Evolutionary conservation across 1,284 basidiomycete genomes (phyloP).

Genomic region (Tilletia horrida): DNA sequence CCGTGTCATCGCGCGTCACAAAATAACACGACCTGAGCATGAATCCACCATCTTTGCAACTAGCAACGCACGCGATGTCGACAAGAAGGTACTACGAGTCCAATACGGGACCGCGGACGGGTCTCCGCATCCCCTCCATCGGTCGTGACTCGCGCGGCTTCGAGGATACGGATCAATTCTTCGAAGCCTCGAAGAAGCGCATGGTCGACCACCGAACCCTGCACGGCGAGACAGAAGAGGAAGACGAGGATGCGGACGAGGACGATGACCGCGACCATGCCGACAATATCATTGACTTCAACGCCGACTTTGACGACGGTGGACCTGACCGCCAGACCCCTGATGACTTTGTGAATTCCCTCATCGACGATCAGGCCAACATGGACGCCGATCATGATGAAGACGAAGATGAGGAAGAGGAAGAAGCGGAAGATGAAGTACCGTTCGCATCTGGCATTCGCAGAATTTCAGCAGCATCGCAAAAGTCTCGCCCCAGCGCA

Average conservation of each 20-base stretch:
- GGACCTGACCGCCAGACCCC: conserved; percentile 14
- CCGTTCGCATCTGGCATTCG: conserved; percentile 5
- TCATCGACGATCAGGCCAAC: not conserved
- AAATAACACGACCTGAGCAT: not conserved
- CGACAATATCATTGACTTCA: not conserved
- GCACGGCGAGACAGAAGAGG: conserved; percentile 51
- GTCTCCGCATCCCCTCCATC: conserved; percentile 40
- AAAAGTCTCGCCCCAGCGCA: not conserved
- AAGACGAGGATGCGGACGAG: conserved; percentile 59
- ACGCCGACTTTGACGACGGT: not conserved
- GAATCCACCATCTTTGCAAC: not conserved
- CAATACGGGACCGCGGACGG: conserved; percentile 50
- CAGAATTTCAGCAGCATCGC: not conserved
- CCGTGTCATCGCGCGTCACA: no score
- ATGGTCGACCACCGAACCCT: conserved; percentile 36
- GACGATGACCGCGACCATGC: conserved; percentile 24
- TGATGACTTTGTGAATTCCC: not conserved
- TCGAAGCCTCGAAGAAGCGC: conserved; percentile 47
- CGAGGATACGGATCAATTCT: conserved; percentile 48
- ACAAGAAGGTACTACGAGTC: conserved; percentile 47
- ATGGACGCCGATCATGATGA: not conserved
- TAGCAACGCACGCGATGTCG: conserved; percentile 17
- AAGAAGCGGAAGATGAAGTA: no score
- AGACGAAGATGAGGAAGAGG: not conserved
- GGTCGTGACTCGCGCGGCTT: conserved; percentile 67